Conservation (phyloP, 225 moss, liverwort and hornwort genomes). For the Lunularia cruciata region DNA sequence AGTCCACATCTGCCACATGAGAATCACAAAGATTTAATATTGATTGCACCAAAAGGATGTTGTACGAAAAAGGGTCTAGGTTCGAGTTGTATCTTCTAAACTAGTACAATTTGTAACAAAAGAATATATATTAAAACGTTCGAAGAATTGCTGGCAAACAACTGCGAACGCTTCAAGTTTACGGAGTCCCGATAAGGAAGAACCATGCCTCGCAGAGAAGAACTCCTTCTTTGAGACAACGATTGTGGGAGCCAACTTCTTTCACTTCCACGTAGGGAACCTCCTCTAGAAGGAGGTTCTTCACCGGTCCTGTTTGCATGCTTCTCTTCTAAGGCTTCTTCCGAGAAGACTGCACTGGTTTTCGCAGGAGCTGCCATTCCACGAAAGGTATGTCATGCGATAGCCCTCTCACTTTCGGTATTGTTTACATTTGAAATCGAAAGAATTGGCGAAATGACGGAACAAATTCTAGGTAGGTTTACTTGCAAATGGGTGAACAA, state of each 20-base stretch:
- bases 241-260: conserved; percentile 26
- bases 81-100: too few species aligned
- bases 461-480: too few species aligned
- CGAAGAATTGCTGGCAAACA: too few species aligned
- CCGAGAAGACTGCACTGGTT: conserved; percentile 59
- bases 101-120: too few species aligned
- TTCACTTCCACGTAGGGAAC: conserved; percentile 26
- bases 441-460: too few species aligned
- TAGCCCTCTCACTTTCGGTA: not conserved
- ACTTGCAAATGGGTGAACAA: too few species aligned
- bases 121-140: too few species aligned
- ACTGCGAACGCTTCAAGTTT: too few species aligned
- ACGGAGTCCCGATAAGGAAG: not conserved
- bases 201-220: conserved; percentile 15
- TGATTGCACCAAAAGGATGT: too few species aligned
- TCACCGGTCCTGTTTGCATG: conserved; percentile 44
- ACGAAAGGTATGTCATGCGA: not conserved
- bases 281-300: conserved; percentile 32
- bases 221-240: conserved; percentile 16
- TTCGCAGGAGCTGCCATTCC: conserved; percentile 60
- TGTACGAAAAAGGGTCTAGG: too few species aligned
- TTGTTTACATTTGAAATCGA: not conserved
- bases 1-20: conserved; percentile 13
- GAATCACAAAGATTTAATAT: not conserved
- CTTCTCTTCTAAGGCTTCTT: conserved; percentile 64